Conservation (phyloP, 1,284 basidiomycete genomes). For the Cutaneotrichosporon sp. region DNA sequence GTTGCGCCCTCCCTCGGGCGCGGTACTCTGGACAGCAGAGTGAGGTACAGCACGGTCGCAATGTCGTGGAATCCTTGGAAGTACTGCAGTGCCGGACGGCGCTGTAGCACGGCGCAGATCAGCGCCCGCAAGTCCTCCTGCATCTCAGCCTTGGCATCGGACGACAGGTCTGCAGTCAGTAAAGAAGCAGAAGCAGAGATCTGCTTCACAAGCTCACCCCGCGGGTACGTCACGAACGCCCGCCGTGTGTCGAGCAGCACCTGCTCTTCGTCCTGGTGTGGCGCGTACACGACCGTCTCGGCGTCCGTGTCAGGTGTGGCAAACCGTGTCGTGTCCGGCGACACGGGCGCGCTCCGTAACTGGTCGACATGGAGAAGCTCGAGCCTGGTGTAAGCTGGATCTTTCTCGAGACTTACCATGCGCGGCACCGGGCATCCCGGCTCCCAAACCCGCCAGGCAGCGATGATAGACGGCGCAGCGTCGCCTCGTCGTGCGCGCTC, state of each 20-base stretch:
- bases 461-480: slow-evolving; percentile 39
- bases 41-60: slow-evolving; percentile 79
- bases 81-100: slow-evolving; percentile 72
- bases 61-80: slow-evolving; percentile 97
- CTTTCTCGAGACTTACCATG: slow-evolving; percentile 37
- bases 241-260: slow-evolving; percentile 82
- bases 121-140: slow-evolving; percentile 71
- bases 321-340: background rate
- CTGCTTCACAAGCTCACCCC: slow-evolving; percentile 61
- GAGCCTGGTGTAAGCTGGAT: slow-evolving; percentile 28
- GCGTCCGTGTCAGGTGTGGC: slow-evolving; percentile 10
- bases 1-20: slow-evolving; percentile 26
- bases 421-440: slow-evolving; percentile 34
- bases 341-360: background rate
- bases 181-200: too few species aligned
- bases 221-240: slow-evolving; percentile 84
- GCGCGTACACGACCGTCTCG: slow-evolving; percentile 20
- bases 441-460: slow-evolving; percentile 51
- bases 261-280: slow-evolving; percentile 78
- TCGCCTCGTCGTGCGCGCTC: slow-evolving; percentile 31
- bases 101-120: slow-evolving; percentile 73
- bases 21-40: slow-evolving; percentile 55
- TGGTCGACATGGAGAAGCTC: slow-evolving; percentile 28
- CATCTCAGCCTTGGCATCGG: slow-evolving; percentile 56
- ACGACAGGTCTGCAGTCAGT: slow-evolving; percentile 27